Conservation (phyloP, 2,329 filamentous ascomycete species). For the Fusarium sp. region DNA sequence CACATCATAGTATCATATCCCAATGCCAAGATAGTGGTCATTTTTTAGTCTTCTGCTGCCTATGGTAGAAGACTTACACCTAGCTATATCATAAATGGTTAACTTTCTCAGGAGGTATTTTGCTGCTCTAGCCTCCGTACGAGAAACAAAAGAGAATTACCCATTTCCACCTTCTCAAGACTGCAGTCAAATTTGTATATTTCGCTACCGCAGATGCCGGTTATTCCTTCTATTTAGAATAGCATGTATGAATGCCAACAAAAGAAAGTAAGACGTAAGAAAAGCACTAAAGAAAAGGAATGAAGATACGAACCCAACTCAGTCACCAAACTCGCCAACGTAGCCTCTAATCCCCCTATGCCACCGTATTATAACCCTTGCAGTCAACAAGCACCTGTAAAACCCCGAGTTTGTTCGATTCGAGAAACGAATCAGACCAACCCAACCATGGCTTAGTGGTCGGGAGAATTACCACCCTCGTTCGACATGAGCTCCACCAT, state of each 20-base stretch:
- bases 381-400: not conserved
- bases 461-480: not conserved
- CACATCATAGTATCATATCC: too few relatives aligned
- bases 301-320: not conserved
- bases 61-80: too few relatives aligned
- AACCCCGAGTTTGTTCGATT: not conserved
- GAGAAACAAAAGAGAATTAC: too few relatives aligned
- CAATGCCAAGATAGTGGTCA: too few relatives aligned
- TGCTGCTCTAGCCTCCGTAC: too few relatives aligned
- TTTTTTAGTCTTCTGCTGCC: too few relatives aligned
- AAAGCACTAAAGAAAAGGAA: not conserved
- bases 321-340: not conserved
- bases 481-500: slow-evolving; percentile 4
- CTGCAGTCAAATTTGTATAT: not conserved
- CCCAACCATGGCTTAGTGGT: not conserved
- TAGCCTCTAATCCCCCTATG: rapidly evolving
- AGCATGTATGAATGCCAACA: not conserved
- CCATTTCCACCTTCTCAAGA: too few relatives aligned
- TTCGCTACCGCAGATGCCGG: not conserved
- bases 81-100: too few relatives aligned
- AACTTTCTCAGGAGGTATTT: too few relatives aligned
- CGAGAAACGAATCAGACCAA: not conserved
- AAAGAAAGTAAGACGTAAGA: not conserved
- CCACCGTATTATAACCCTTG: not conserved
- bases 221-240: not conserved